phyloP scores from a whole-genome alignment of 306 rosid genomes.

The Fragaria vesca region DNA sequence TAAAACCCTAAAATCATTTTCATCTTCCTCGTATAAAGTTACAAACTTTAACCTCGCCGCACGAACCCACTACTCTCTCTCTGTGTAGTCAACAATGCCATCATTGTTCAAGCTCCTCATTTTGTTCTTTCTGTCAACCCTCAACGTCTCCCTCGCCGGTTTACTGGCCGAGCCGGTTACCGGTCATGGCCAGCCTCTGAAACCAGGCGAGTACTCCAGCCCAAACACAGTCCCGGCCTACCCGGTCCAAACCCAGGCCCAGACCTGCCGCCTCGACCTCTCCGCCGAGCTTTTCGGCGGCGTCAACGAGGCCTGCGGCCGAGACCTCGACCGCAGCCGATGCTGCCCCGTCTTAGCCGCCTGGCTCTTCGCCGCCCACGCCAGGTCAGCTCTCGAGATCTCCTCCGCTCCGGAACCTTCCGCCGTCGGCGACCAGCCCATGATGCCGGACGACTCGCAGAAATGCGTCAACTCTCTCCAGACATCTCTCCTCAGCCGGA shows the following conservation, averaged over 20 bases:
- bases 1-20: constrained; percentile 5
- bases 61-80: neutral
- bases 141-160: constrained; percentile 38
- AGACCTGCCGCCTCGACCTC: constrained; percentile 76
- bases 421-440: constrained; percentile 51
- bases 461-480: constrained; percentile 91
- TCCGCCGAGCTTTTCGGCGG: constrained; percentile 98
- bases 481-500: constrained; percentile 54
- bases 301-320: constrained; percentile 82
- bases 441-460: constrained; percentile 98
- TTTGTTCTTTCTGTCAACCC: constrained; percentile 12
- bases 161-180: constrained; percentile 62
- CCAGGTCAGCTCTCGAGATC: constrained; percentile 67
- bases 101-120: constrained; percentile 19
- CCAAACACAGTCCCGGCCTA: constrained; percentile 81
- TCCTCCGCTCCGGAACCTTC: constrained; percentile 39
- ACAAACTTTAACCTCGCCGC: constrained; percentile 23
- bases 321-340: constrained; percentile 85
- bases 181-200: constrained; percentile 53
- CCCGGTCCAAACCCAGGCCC: constrained; percentile 66
- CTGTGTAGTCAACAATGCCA: neutral
- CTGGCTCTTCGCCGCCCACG: constrained; percentile 96
- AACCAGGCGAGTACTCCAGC: constrained; percentile 53
- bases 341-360: constrained; percentile 98
- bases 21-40: constrained; percentile 15